Base-by-base conservation (phyloP, 345 rosid genomes). In the Populus davidiana region DNA sequence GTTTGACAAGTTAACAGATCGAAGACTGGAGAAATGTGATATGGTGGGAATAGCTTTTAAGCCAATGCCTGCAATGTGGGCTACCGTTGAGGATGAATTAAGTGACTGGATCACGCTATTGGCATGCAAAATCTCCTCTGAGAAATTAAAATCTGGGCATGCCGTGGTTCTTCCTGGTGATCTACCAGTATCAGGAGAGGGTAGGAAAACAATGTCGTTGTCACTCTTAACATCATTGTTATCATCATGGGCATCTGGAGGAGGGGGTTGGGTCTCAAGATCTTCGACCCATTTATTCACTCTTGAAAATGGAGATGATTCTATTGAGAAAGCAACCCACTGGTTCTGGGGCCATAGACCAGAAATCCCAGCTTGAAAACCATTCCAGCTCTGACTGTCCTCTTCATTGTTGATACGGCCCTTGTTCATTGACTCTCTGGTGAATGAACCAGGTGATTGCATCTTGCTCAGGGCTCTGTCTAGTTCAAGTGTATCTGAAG, bases 211-310 rank as follows among this genome's bases (percentile, higher is more conserved):
- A 70, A 85, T 78, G 62, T 64, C 83, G 20, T 78, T 82, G 18
- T 75, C 83, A 18, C 23, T 76, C n/a, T 82, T 79, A 31, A 73
- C 84, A 35, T 84, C 82, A 62, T 86, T 85, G 43, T 69, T 77
- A 69, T 78, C 59, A 39, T 86, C 82, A 54, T 86, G 83, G 38
- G 64, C 75, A 63, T 79, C 56, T 1, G 82, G 85, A 80, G 71
- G 73, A 18, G 70, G 66, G 11, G 80, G 75, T 61, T 85, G 79
- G 9, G 75, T 79, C 39, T 86, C 84, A n/a, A 93, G 90, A 80
- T 87, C 92, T 78, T 76, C 88, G 31, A 96, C 93, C 98, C 99
- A 93, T 47, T 92, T 91, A 31, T 92, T 89, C 8, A 93, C 96
- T 81, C 99, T 88, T 43, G 86, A 78, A 80, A 87, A 88, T 1